phyloP scores from a whole-genome alignment of 1,139 yeast species.

The Geotrichum candidum region DNA sequence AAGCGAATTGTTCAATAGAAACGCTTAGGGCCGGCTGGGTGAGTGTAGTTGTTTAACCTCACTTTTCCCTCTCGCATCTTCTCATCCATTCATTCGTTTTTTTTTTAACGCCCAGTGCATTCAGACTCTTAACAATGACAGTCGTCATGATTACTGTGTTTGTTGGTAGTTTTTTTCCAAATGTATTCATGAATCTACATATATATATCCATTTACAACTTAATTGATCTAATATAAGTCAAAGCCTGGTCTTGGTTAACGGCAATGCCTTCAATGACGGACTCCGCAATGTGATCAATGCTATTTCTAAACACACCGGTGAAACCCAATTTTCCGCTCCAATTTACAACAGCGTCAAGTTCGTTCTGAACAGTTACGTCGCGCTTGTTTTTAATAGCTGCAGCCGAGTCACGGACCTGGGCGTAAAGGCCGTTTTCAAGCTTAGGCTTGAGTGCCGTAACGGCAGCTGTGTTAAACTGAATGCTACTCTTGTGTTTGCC shows the following conservation, averaged over 20 bases:
- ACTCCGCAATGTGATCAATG: slow-evolving; percentile 21
- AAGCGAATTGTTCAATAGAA: too few species aligned
- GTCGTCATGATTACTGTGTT: not conserved
- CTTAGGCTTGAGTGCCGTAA: slow-evolving; percentile 11
- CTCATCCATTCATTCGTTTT: too few species aligned
- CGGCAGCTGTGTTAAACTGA: slow-evolving; percentile 15
- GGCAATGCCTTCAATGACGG: slow-evolving; percentile 23
- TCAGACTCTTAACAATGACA: not conserved
- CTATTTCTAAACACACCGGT: slow-evolving; percentile 1
- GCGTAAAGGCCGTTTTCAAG: slow-evolving; percentile 15
- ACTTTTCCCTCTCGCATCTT: too few species aligned
- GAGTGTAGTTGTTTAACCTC: too few species aligned
- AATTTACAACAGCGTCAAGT: slow-evolving; percentile 21
- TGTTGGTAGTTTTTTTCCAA: not conserved
- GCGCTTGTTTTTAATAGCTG: slow-evolving; percentile 21
- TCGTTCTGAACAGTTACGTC: slow-evolving; percentile 15
- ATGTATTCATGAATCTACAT: not conserved
- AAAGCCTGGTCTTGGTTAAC: slow-evolving; percentile 12
- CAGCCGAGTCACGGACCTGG: slow-evolving; percentile 20
- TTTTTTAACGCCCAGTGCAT: not conserved
- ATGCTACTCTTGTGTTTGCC: slow-evolving; percentile 21
- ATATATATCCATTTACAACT: not conserved
- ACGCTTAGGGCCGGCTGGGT: too few species aligned
- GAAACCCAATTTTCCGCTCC: slow-evolving; percentile 23
- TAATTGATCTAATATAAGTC: slow-evolving; percentile 10